Evolutionary conservation across 2,329 filamentous ascomycete genomes (phyloP).

Genomic region (Bipolaris oryzae): DNA sequence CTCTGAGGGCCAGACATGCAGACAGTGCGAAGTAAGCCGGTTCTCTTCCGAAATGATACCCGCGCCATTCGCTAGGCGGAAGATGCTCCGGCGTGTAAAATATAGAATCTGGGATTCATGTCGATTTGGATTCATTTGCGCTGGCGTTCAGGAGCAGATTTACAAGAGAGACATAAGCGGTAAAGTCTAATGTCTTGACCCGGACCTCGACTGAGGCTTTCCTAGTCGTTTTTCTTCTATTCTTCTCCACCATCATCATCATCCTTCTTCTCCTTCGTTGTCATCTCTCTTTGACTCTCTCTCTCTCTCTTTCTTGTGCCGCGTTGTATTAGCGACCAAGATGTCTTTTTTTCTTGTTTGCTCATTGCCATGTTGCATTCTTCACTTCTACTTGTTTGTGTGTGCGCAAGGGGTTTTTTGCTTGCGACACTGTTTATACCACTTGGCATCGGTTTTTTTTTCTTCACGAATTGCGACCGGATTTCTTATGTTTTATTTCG

Average conservation of each 20-base stretch:
- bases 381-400: slow-evolving; percentile 25
- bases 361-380: slow-evolving; percentile 27
- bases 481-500: slow-evolving; percentile 34
- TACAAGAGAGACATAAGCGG: slow-evolving; percentile 32
- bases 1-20: slow-evolving; percentile 24
- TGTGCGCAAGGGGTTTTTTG: slow-evolving; percentile 15
- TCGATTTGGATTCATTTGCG: slow-evolving; percentile 31
- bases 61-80: slow-evolving; percentile 29
- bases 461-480: slow-evolving; percentile 30
- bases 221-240: slow-evolving; percentile 30
- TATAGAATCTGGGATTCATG: slow-evolving; percentile 37
- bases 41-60: slow-evolving; percentile 19
- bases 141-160: slow-evolving; percentile 44
- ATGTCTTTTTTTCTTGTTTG: slow-evolving; percentile 12
- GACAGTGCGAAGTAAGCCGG: slow-evolving; percentile 18
- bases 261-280: not conserved
- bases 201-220: slow-evolving; percentile 27
- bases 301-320: not conserved
- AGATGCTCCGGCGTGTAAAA: slow-evolving; percentile 39
- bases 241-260: slow-evolving; percentile 14
- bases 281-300: not conserved
- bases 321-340: slow-evolving; percentile 15
- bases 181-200: slow-evolving; percentile 46
- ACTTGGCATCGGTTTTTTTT: slow-evolving; percentile 32
- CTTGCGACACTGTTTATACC: slow-evolving; percentile 41